Percentiles rank a stretch among this genome's conserved stretches.
phyloP scores from a whole-genome alignment of 306 rosid genomes.

The Gastrolobium villosum region DNA sequence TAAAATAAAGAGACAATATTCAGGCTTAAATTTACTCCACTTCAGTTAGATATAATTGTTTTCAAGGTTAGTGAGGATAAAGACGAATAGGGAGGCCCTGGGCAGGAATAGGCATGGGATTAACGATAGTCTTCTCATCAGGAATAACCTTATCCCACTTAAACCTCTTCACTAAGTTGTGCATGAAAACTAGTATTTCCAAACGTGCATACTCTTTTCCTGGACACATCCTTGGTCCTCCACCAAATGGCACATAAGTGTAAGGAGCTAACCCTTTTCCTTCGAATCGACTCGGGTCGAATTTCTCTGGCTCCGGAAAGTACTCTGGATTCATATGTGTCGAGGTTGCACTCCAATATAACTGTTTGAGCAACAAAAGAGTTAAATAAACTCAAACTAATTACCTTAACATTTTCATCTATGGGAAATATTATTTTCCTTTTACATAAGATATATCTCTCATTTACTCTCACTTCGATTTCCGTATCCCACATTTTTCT shows the following conservation, averaged over 20 bases:
- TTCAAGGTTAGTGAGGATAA: conserved; percentile 50
- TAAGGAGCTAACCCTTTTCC: conserved; percentile 69
- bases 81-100: conserved; percentile 72
- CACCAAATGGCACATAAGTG: conserved; percentile 66
- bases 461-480: too few species aligned
- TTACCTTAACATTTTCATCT: too few species aligned
- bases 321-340: conserved; percentile 59
- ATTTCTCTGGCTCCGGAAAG: conserved; percentile 61
- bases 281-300: conserved; percentile 73
- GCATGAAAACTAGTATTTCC: conserved; percentile 25
- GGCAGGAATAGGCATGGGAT: conserved; percentile 67
- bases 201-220: conserved; percentile 32
- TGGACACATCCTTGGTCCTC: conserved; percentile 15
- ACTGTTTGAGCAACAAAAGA: conserved; percentile 24
- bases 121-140: conserved; percentile 50
- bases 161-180: conserved; percentile 66
- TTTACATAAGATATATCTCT: too few species aligned
- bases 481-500: too few species aligned
- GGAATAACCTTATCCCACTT: conserved; percentile 60
- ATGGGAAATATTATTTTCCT: too few species aligned
- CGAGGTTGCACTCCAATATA: conserved; percentile 75
- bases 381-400: not conserved
- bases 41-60: too few species aligned
- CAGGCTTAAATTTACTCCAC: too few species aligned
- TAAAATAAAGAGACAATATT: too few species aligned